Evolutionary conservation across 768 basidiomycete species (phyloP).

Genomic region (Leccinum incarnatum): DNA sequence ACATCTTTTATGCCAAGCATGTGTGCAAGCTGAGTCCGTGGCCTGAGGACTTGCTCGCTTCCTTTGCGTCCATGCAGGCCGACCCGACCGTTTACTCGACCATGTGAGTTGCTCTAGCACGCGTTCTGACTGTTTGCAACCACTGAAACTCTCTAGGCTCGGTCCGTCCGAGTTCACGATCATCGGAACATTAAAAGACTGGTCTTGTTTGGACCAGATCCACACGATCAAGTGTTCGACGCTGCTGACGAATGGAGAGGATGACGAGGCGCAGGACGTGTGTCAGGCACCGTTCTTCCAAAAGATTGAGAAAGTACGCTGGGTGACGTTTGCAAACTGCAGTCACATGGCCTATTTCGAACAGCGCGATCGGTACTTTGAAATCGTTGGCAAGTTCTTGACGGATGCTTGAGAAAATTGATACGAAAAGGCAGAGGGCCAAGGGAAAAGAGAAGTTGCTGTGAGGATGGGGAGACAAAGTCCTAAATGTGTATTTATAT

Average conservation of each 20-base stretch:
- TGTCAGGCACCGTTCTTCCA: conserved; percentile 33
- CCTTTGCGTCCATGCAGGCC: conserved; percentile 24
- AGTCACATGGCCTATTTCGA: conserved; percentile 19
- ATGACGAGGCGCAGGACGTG: conserved; percentile 40
- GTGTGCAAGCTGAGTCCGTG: conserved; percentile 34
- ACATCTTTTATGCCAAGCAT: conserved; percentile 34
- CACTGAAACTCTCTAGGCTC: conserved; percentile 3
- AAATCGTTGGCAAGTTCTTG: conserved; percentile 16
- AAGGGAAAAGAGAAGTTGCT: neutral
- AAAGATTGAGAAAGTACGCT: conserved; percentile 33
- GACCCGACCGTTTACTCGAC: conserved; percentile 36
- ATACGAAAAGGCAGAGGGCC: neutral
- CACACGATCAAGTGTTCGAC: conserved; percentile 39
- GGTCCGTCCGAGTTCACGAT: conserved; percentile 37
- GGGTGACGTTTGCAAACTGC: conserved; percentile 32
- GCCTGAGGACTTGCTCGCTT: conserved; percentile 33
- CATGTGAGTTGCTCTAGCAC: conserved; percentile 28
- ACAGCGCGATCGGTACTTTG: conserved; percentile 20
- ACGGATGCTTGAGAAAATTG: neutral
- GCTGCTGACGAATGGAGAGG: conserved; percentile 37
- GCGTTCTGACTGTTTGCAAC: neutral
- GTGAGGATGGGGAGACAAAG: neutral
- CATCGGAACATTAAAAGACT: conserved; percentile 41
- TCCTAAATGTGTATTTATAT: neutral
- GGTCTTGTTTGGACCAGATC: conserved; percentile 46